Conservation (phyloP, 306 rosid species). For the Morella rubra region DNA sequence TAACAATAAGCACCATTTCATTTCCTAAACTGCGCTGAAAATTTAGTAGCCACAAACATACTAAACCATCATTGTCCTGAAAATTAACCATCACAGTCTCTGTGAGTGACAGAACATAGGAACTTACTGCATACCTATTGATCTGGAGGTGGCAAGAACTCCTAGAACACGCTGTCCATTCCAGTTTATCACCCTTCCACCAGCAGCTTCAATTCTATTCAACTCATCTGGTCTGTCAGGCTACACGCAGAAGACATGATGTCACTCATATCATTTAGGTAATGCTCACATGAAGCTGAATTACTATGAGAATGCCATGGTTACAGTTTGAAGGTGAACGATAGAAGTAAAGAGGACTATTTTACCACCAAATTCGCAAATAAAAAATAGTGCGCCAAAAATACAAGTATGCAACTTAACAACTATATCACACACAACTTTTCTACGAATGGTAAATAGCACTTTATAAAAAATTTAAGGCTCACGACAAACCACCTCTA, state of each 20-base stretch:
- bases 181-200: constrained; percentile 91
- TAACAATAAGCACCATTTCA: not conserved
- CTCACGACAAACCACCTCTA: too few species aligned
- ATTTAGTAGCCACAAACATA: not conserved
- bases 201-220: constrained; percentile 90
- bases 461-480: too few species aligned
- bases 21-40: not conserved
- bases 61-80: not conserved
- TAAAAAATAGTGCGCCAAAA: too few species aligned
- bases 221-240: constrained; percentile 81
- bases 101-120: not conserved
- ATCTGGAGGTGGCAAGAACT: constrained; percentile 92
- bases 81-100: not conserved
- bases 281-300: not conserved
- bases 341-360: not conserved
- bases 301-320: not conserved
- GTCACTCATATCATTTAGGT: not conserved
- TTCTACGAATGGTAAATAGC: too few species aligned
- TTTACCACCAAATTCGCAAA: not conserved
- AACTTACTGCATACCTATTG: constrained; percentile 56
- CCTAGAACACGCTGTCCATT: constrained; percentile 89
- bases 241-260: constrained; percentile 32
- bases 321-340: not conserved
- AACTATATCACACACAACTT: too few species aligned
- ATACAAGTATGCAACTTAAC: too few species aligned